Percentiles rank a stretch among this genome's conserved stretches.
These are phyloP conservation scores for Myxozyma vanderwaltii DNA, from an alignment of 805 yeast genomes.

Conservation along the genomic window DNA sequence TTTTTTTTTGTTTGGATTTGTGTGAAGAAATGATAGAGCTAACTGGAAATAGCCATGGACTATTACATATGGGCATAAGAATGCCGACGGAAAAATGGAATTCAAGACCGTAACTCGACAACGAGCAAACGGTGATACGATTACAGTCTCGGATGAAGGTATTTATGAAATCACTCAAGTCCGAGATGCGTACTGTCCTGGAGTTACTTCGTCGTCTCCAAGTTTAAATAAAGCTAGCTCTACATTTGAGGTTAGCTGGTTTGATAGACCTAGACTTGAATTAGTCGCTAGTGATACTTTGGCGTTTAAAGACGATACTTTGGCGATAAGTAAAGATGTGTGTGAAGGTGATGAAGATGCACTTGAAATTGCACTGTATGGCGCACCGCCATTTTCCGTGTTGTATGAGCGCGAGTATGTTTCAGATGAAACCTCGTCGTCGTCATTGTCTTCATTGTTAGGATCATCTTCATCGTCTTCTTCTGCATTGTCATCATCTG, in stretches of 20 bases:
- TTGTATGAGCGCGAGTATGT: conserved; percentile 21
- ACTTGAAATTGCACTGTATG: conserved; percentile 55
- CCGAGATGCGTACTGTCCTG: conserved; percentile 56
- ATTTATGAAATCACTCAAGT: conserved; percentile 50
- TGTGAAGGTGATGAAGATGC: conserved; percentile 55
- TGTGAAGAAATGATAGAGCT: too few relatives aligned
- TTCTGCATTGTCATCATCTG: neutral
- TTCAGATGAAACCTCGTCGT: conserved; percentile 24
- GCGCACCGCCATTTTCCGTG: conserved; percentile 26
- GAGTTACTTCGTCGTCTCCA: conserved; percentile 44
- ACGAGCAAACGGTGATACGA: conserved; percentile 35
- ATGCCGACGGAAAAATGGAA: neutral
- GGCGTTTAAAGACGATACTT: conserved; percentile 34
- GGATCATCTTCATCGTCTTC: conserved; percentile 39
- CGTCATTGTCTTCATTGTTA: conserved; percentile 60
- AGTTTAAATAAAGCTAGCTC: conserved; percentile 31
- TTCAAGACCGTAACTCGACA: conserved; percentile 4
- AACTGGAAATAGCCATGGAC: conserved; percentile 46
- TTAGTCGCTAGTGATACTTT: conserved; percentile 43
- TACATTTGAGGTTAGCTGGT: conserved; percentile 48
- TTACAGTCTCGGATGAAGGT: conserved; percentile 52
- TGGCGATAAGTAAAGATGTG: conserved; percentile 46
- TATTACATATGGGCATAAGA: conserved; percentile 37
- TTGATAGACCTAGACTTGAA: conserved; percentile 51
- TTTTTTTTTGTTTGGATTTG: neutral